Base-by-base conservation (phyloP, 371 early-diverging fungal genomes). In the Mortierella sp. region DNA sequence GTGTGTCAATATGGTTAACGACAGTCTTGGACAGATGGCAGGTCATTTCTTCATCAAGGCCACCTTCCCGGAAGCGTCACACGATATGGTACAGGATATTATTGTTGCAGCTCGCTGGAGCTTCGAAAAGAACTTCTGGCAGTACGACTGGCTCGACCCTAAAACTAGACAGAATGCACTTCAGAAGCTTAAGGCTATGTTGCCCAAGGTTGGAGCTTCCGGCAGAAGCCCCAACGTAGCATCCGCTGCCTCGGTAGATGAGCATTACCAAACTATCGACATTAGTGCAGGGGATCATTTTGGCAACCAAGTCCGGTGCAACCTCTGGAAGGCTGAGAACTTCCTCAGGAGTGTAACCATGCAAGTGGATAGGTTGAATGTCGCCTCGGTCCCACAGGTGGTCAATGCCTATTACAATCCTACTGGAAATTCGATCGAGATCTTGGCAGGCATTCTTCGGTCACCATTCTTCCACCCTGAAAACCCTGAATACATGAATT, bases 21-120 rank as follows among this genome's bases (percentile, higher is more conserved):
- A 48, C 21, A 65, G 65, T 48, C 28, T 74, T 4, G 70, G 66
- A 4, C 60, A 74, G 14, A 23, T 74, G 62, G 70, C 59, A 1
- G 75, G 75, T 2, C 65, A 68, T 26, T 74, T 74, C 58, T 74
- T 68, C 19, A 58, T 74, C 66, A 60, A 74, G 62, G 48, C 61
- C 11, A 66, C 26, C 1, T 74, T 69, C 56, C 65, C 69, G 4
- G 37, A 61, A 0, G 52, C 43, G 7, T 60, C 75, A 9, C 66
- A 62, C 21, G 29, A n/a, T 0, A 57, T 59, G 9, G 56, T 73
- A 16, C 62, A 68, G 14, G 62, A 65, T 47, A 65, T 65, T 55
- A 65, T 69, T 25, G 62, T 30, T 7, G 29, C 62, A 18, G 21
- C 69, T 25, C 65, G 61, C 18, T 56, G 59, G 60, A 65, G 51